Percentiles rank a stretch among this genome's conserved stretches.
Conservation (phyloP, 768 basidiomycete genomes). For the Tulasnella calospora region DNA sequence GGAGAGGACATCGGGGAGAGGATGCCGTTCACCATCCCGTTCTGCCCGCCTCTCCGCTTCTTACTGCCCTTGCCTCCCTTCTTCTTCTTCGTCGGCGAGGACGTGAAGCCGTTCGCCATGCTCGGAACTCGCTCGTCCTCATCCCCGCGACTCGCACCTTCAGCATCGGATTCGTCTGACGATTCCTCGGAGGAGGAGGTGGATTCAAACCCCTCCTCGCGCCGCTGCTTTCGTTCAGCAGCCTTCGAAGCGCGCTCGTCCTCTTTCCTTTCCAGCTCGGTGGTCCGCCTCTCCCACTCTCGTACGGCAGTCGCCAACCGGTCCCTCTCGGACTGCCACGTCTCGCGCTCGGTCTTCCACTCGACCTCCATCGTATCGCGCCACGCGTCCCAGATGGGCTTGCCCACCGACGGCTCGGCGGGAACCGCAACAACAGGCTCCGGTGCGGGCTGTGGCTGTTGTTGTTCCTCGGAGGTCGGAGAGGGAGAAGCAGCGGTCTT, state of each 20-base stretch:
- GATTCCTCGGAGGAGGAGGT: background rate
- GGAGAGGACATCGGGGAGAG: constrained; percentile 26
- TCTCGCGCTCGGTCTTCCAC: constrained; percentile 71
- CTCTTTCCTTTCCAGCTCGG: constrained; percentile 36
- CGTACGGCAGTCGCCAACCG: constrained; percentile 66
- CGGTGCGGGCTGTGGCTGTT: constrained; percentile 5
- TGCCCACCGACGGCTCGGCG: constrained; percentile 46
- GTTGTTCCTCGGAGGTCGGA: constrained; percentile 15
- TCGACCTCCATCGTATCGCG: constrained; percentile 72
- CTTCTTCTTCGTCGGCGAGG: background rate
- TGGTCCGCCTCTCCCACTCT: constrained; percentile 68
- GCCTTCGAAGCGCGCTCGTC: constrained; percentile 36
- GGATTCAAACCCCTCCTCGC: background rate
- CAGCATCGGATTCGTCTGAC: constrained; percentile 9
- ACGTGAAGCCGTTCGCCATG: constrained; percentile 19
- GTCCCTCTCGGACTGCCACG: constrained; percentile 77
- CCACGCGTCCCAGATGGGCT: constrained; percentile 52
- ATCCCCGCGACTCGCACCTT: constrained; percentile 7
- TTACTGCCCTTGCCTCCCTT: background rate
- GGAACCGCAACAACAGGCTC: constrained; percentile 39
- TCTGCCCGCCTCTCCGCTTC: background rate
- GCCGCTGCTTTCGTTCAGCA: background rate
- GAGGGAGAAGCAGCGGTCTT: constrained; percentile 36
- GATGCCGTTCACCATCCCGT: constrained; percentile 17
- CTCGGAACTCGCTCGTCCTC: constrained; percentile 15